Evolutionary conservation across 169 alveolate genomes (phyloP).

Genomic region (Plasmodium berghei): DNA sequence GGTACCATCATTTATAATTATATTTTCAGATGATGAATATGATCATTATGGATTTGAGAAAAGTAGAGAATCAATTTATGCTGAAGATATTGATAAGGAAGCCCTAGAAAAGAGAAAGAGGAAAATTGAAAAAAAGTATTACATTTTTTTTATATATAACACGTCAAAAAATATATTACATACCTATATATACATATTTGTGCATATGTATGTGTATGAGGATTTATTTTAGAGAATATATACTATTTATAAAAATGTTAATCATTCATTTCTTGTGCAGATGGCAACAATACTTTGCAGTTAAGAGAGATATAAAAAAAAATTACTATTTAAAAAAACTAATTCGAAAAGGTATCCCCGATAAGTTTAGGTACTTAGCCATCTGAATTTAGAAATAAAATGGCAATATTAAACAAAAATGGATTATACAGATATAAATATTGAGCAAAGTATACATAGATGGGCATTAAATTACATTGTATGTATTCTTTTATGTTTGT

Average conservation of each 20-base stretch:
- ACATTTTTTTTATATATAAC: background rate
- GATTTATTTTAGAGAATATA: too few species aligned
- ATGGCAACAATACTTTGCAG: constrained; percentile 52
- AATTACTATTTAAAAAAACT: constrained; percentile 75
- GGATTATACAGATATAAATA: background rate
- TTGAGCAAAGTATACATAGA: too few species aligned
- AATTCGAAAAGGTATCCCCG: constrained; percentile 87
- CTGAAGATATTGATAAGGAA: constrained; percentile 23
- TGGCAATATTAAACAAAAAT: constrained; percentile 1
- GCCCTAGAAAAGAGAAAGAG: constrained; percentile 47
- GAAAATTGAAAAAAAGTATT: constrained; percentile 67
- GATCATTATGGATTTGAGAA: constrained; percentile 75
- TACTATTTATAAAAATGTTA: too few species aligned
- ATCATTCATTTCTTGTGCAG: background rate
- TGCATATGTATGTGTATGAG: too few species aligned
- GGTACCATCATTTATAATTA: background rate
- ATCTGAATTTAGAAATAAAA: background rate
- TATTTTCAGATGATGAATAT: constrained; percentile 49
- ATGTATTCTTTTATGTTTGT: background rate
- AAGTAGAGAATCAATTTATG: constrained; percentile 32
- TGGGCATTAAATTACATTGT: too few species aligned
- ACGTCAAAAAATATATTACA: background rate
- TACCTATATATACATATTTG: background rate
- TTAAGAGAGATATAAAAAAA: constrained; percentile 71
- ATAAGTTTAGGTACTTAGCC: constrained; percentile 78